Conservation (phyloP, 2,329 filamentous ascomycete species). For the Endocalyx cinctus region DNA sequence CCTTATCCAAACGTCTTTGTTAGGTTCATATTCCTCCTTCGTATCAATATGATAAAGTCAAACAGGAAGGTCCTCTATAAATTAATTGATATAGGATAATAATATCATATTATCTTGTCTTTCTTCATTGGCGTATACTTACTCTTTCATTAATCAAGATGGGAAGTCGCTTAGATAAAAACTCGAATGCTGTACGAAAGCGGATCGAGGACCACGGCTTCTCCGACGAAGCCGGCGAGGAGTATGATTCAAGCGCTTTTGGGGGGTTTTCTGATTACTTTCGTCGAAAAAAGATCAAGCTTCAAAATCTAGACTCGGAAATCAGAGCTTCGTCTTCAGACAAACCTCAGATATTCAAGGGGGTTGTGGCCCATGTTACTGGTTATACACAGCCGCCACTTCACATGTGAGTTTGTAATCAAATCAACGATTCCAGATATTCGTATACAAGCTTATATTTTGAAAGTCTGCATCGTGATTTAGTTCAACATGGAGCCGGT, state of each 20-base stretch:
- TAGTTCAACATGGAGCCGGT: constrained; percentile 89
- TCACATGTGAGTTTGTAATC: constrained; percentile 58
- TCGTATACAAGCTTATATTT: no score
- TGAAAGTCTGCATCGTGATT: constrained; percentile 66
- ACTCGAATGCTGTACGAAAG: constrained; percentile 58
- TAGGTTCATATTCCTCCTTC: no score
- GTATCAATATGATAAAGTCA: no score
- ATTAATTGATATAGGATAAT: no score
- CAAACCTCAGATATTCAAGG: constrained; percentile 83
- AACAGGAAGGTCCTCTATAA: no score
- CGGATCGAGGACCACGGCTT: constrained; percentile 66
- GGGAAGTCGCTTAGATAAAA: constrained; percentile 58
- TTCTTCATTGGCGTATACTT: no score
- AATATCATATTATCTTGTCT: no score
- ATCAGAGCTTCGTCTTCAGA: constrained; percentile 64
- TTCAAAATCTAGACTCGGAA: constrained; percentile 88
- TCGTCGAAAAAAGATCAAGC: constrained; percentile 90
- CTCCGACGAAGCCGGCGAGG: constrained; percentile 77
- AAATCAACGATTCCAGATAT: no score
- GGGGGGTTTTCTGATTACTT: constrained; percentile 91
- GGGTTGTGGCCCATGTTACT: constrained; percentile 85
- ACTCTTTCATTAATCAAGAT: constrained; percentile 37
- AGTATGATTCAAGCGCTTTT: constrained; percentile 83
- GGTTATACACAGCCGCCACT: constrained; percentile 94
- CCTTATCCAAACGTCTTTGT: no score